Conservation (phyloP, 768 basidiomycete genomes). For the Boletus rex-veris region DNA sequence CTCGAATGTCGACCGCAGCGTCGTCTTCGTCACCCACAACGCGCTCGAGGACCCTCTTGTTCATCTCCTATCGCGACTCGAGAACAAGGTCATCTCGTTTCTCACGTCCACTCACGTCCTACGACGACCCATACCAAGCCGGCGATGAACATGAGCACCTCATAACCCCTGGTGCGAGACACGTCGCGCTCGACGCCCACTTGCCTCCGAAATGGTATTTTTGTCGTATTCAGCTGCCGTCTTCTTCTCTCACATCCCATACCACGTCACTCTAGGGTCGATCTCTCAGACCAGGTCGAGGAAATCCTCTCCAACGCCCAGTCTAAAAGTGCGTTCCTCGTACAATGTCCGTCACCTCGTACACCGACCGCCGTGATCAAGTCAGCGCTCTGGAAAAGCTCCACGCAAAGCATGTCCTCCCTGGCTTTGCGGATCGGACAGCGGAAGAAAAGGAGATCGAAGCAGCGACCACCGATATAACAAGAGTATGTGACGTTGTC, state of each 20-base stretch:
- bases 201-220: conserved; percentile 86
- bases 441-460: conserved; percentile 96
- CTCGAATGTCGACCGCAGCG: conserved; percentile 30
- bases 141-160: conserved; percentile 64
- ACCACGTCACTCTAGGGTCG: conserved; percentile 60
- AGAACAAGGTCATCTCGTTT: conserved; percentile 42
- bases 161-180: conserved; percentile 40
- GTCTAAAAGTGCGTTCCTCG: conserved; percentile 65
- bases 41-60: conserved; percentile 86
- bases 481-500: conserved; percentile 53
- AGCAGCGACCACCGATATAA: conserved; percentile 79
- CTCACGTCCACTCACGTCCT: conserved; percentile 38
- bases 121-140: conserved; percentile 45
- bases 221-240: neutral
- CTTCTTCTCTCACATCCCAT: conserved; percentile 17
- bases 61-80: conserved; percentile 90
- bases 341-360: conserved; percentile 8
- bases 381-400: conserved; percentile 90
- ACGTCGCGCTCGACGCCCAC: conserved; percentile 52
- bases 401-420: conserved; percentile 92
- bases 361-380: conserved; percentile 34
- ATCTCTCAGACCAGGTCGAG: conserved; percentile 87
- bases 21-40: conserved; percentile 48
- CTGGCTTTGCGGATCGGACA: conserved; percentile 93
- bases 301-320: conserved; percentile 65